Percentiles rank a stretch among this genome's conserved stretches.
These are phyloP conservation scores for Fusarium aywerte DNA, from an alignment of 2,329 filamentous ascomycete species.

Conservation along the genomic window DNA sequence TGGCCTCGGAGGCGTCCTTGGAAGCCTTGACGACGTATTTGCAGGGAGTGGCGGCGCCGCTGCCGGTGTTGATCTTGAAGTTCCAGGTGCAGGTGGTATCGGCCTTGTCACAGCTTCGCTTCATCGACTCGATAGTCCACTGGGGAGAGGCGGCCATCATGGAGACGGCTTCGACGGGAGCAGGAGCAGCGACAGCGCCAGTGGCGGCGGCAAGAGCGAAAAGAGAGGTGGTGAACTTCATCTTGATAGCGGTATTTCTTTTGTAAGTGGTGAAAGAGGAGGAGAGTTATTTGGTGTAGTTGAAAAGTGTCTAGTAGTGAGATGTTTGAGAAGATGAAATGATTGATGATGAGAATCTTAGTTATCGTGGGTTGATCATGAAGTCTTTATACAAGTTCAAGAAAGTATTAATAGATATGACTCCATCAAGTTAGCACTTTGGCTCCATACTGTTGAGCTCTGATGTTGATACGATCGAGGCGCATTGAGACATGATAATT, in stretches of 20 bases:
- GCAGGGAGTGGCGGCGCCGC: constrained; percentile 50
- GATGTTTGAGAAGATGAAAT: constrained; percentile 22
- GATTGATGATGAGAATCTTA: constrained; percentile 18
- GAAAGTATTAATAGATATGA: constrained; percentile 26
- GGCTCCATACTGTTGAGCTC: constrained; percentile 3
- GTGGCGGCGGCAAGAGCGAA: constrained; percentile 47
- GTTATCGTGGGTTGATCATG: neutral
- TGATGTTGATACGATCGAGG: neutral
- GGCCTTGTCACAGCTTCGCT: constrained; percentile 53
- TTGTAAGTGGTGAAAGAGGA: neutral
- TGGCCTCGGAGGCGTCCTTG: constrained; percentile 49
- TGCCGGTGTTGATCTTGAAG: constrained; percentile 58
- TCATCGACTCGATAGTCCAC: constrained; percentile 56
- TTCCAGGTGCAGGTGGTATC: constrained; percentile 57
- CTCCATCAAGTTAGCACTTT: constrained; percentile 5
- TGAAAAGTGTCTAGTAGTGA: constrained; percentile 9
- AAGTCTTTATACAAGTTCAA: constrained; percentile 18
- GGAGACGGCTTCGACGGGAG: constrained; percentile 46
- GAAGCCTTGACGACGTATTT: constrained; percentile 47
- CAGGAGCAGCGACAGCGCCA: constrained; percentile 51
- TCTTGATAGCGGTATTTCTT: constrained; percentile 45
- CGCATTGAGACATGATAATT: neutral
- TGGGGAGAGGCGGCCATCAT: constrained; percentile 54
- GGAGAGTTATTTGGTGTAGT: constrained; percentile 3
- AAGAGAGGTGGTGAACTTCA: constrained; percentile 57